A percentile compares a stretch with the other conserved stretches of the same genome.
Conservation (phyloP, 202 grass and related monocot genomes). For the Saccharum hybrid region DNA sequence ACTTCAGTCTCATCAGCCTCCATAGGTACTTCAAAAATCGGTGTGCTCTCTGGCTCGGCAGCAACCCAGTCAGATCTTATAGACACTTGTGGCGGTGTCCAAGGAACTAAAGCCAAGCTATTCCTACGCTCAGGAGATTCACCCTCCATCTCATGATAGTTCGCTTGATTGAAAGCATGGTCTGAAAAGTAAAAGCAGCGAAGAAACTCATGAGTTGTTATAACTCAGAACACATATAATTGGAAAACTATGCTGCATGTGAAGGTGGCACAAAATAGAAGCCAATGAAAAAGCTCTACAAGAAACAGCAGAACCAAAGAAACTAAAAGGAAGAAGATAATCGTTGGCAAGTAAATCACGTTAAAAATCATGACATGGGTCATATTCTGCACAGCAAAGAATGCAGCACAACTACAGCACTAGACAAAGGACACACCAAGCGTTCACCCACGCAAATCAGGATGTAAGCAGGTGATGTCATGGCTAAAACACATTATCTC, state of each 20-base stretch:
- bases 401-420: background rate
- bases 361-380: background rate
- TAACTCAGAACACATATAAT: background rate
- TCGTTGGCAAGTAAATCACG: background rate
- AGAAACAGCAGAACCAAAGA: conserved; percentile 30
- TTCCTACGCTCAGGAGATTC: conserved; percentile 59
- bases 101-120: conserved; percentile 75
- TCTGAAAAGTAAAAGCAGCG: conserved; percentile 44
- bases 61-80: conserved; percentile 35
- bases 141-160: conserved; percentile 49
- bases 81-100: conserved; percentile 54
- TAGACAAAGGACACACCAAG: conserved; percentile 6
- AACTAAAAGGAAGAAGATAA: conserved; percentile 17
- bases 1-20: conserved; percentile 65
- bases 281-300: background rate
- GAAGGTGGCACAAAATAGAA: conserved; percentile 20
- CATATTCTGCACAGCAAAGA: conserved; percentile 6
- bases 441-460: background rate
- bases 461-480: conserved; percentile 6
- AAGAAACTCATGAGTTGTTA: background rate
- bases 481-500: conserved; percentile 4
- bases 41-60: conserved; percentile 11
- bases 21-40: conserved; percentile 49
- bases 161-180: conserved; percentile 53
- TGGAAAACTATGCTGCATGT: conserved; percentile 28